These are phyloP conservation scores for Amanita fuliginea DNA, from an alignment of 768 basidiomycete species.

Conservation along the genomic window DNA sequence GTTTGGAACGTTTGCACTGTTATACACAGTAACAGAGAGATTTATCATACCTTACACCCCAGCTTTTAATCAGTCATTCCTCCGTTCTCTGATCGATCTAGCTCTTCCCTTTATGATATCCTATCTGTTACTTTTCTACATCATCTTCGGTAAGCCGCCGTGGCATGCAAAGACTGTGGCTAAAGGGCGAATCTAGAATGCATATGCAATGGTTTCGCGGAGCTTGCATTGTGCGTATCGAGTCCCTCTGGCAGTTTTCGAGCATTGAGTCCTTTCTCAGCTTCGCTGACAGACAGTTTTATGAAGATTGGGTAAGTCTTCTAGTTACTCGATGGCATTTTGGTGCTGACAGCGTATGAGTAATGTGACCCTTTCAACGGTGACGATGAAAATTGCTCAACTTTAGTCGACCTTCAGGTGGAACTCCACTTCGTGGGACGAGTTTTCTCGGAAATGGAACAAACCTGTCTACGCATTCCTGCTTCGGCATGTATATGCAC, in stretches of 20 bases:
- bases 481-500: constrained; percentile 90
- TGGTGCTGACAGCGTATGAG: not conserved
- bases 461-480: constrained; percentile 93
- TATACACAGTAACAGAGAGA: constrained; percentile 87
- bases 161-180: not conserved
- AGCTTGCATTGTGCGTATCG: constrained; percentile 68
- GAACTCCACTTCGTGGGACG: constrained; percentile 96
- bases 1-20: constrained; percentile 91
- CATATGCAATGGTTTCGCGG: constrained; percentile 93
- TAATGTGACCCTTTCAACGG: not conserved
- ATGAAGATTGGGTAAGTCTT: constrained; percentile 79
- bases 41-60: constrained; percentile 85
- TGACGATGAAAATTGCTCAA: not conserved
- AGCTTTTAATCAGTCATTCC: constrained; percentile 56
- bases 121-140: constrained; percentile 78
- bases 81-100: constrained; percentile 71
- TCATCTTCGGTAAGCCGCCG: constrained; percentile 58
- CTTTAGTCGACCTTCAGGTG: constrained; percentile 36
- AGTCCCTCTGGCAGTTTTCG: not conserved
- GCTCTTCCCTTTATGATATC: constrained; percentile 91
- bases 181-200: constrained; percentile 47
- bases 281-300: constrained; percentile 96
- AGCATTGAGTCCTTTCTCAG: constrained; percentile 23
- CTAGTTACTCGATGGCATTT: not conserved
- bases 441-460: constrained; percentile 98